Conservation (phyloP, 2,329 filamentous ascomycete genomes). For the Calonectria pseudoturangicola region DNA sequence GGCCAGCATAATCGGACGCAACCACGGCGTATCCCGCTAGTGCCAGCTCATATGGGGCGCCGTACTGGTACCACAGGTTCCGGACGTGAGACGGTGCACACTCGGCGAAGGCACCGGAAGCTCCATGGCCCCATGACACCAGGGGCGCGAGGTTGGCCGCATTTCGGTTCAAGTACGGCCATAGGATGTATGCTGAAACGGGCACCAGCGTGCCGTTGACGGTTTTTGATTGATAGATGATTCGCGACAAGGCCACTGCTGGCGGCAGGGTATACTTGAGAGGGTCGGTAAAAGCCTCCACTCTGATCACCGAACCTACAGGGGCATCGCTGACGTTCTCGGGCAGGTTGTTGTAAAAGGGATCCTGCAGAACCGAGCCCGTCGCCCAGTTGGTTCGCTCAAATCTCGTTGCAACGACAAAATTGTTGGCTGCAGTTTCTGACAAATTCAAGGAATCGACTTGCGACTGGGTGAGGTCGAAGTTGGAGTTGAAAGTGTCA, state of each 20-base stretch:
- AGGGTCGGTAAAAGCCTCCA: conserved; percentile 63
- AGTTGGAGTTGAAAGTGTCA: background rate
- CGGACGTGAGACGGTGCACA: conserved; percentile 64
- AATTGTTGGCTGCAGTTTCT: conserved; percentile 22
- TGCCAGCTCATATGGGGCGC: conserved; percentile 62
- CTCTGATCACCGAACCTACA: conserved; percentile 62
- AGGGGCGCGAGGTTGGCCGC: conserved; percentile 51
- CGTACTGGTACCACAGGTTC: conserved; percentile 63
- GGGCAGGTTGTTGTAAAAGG: conserved; percentile 22
- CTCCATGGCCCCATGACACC: conserved; percentile 67
- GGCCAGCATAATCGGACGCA: conserved; percentile 66
- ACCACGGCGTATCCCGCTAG: conserved; percentile 66
- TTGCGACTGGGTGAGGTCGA: background rate
- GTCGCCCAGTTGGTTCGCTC: conserved; percentile 44
- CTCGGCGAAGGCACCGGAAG: conserved; percentile 62
- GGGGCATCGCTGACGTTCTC: background rate
- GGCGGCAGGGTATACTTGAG: conserved; percentile 63
- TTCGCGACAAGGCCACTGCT: conserved; percentile 66
- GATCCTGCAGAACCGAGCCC: conserved; percentile 24
- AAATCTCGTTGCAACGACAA: conserved; percentile 37
- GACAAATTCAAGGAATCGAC: conserved; percentile 1
- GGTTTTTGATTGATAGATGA: conserved; percentile 68
- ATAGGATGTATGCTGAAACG: conserved; percentile 69
- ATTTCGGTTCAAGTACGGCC: conserved; percentile 62
- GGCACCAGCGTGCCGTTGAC: conserved; percentile 67